Evolutionary conservation across 352 stramenopile genomes (phyloP).

Genomic region (Thraustochytrium sp.): DNA sequence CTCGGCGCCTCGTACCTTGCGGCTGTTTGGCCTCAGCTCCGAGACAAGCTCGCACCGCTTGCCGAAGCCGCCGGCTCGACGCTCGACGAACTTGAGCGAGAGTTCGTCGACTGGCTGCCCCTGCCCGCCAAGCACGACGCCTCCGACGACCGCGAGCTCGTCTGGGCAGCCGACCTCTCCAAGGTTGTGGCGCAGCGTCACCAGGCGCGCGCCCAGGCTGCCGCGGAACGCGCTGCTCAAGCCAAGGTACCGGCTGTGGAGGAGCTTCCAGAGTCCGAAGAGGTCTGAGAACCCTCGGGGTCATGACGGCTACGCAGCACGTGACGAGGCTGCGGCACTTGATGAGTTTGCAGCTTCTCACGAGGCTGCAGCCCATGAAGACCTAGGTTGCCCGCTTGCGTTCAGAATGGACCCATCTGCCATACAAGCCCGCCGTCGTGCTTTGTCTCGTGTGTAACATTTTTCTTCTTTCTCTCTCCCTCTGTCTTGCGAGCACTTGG

Average conservation of each 20-base stretch:
- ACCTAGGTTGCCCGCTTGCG: background rate
- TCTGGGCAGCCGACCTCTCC: background rate
- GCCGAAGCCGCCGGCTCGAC: background rate
- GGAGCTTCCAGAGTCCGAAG: too few species aligned
- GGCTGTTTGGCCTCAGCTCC: background rate
- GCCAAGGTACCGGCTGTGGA: background rate
- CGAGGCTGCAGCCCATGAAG: too few species aligned
- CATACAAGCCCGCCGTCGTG: background rate
- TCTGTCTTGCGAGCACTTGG: too few species aligned
- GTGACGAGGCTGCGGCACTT: background rate
- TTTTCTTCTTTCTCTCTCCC: too few species aligned
- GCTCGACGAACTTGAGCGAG: background rate
- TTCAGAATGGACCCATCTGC: background rate
- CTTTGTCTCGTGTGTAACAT: too few species aligned
- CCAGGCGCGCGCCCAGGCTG: background rate
- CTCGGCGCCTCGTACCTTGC: conserved; percentile 10
- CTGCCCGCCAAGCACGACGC: background rate
- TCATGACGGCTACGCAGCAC: too few species aligned
- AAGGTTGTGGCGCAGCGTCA: background rate
- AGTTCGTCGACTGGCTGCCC: background rate
- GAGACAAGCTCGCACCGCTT: background rate
- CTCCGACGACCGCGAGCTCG: background rate
- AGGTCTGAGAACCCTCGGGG: too few species aligned
- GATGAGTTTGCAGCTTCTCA: background rate
- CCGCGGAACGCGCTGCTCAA: background rate